phyloP scores from a whole-genome alignment of 1,284 basidiomycete genomes.

The Cryptococcus floricola region DNA sequence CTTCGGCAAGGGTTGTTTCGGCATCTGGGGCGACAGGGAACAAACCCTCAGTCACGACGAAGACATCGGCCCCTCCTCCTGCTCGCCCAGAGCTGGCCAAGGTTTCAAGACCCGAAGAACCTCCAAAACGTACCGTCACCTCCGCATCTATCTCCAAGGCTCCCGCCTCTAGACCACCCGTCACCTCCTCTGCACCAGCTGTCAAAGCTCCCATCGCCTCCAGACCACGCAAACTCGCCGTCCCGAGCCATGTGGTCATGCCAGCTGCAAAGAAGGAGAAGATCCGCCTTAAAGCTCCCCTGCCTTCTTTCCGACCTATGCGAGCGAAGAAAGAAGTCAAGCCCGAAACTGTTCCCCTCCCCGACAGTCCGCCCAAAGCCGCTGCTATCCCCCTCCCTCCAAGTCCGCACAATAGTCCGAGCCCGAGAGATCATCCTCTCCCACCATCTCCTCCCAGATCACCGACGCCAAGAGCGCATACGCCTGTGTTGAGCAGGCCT shows the following conservation, averaged over 20 bases:
- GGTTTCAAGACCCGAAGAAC: no score
- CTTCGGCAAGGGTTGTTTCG: background rate
- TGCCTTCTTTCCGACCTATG: conserved; percentile 38
- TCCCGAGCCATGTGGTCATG: conserved; percentile 16
- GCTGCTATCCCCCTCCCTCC: conserved; percentile 11
- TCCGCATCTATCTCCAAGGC: background rate
- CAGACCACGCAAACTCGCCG: conserved; percentile 5
- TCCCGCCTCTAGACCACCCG: background rate
- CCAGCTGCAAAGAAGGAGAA: conserved; percentile 34
- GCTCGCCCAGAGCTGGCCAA: no score
- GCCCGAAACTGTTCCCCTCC: conserved; percentile 26
- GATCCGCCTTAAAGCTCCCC: conserved; percentile 36
- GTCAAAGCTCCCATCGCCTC: conserved; percentile 2
- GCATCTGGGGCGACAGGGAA: background rate
- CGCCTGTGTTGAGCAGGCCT: conserved; percentile 6
- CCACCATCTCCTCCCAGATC: conserved; percentile 12
- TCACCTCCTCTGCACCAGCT: background rate
- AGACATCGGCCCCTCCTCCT: no score
- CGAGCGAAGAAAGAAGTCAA: conserved; percentile 10
- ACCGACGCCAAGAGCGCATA: background rate
- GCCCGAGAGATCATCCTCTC: conserved; percentile 7
- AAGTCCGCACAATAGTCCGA: conserved; percentile 11
- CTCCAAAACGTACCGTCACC: background rate
- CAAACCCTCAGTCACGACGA: no score
- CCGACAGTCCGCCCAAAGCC: conserved; percentile 21